Evolutionary conservation across 306 rosid species (phyloP), one percentile per base, ranked within the genome.

Genomic region (Astragalus membranaceus): DNA sequence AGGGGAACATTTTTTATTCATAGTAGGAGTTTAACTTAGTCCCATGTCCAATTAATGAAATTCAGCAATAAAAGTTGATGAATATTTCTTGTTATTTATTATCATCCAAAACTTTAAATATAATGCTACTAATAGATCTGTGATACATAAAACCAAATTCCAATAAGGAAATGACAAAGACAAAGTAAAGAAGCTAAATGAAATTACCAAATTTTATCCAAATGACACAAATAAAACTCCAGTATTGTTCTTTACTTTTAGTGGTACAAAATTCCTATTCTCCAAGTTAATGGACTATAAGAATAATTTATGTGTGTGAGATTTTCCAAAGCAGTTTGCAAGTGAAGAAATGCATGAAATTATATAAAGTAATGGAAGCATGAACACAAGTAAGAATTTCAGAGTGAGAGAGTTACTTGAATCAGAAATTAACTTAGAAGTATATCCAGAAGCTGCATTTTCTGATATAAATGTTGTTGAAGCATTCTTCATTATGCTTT

Each of bases 391-490:
- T 20, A 20, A 0, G 23, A 1, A 20, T 20, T 20, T 20, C 30
- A 26, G 3, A 1, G 30, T 26, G 30, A 3, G 3, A 3, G 55
- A 59, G 79, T 87, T 80, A 94, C 97, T 84, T 77, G 95, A 79
- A 79, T 94, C 90, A 61, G 84, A 84, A 59, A 78, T 69, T 70
- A 88, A 78, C 88, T 83, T 94, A 36, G 97, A 88, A 58, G 87
- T 59, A 79, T 86, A 88, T 67, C 85, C 88, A 17, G 85, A 58
- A 11, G 97, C 85, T 44, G 81, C 88, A 52, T 85, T 87, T 67
- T 88, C 97, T 30, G 86, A 69, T 74, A 85, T 75, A 12, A 87
- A 74, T 78, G 82, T 85, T 62, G 95, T 80, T 60, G 90, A 81
- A 66, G 85, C 83, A 62, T 77, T 83, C 77, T 79, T 81, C 52